These are phyloP conservation scores for Typha latifolia DNA, from an alignment of 176 grass and related monocot genomes.

Conservation along the genomic window DNA sequence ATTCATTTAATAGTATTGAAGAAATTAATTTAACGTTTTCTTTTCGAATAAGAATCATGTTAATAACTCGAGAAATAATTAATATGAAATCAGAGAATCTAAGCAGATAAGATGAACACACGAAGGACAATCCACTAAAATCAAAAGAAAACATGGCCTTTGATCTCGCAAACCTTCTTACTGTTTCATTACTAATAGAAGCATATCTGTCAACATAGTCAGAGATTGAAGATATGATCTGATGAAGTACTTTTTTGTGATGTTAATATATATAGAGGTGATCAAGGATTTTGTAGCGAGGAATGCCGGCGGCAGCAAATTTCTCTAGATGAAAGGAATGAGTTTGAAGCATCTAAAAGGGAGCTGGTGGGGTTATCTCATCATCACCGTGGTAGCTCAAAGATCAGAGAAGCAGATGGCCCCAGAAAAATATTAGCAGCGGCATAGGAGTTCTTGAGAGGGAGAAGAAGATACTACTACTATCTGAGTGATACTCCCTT, in stretches of 20 bases:
- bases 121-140: too few species aligned
- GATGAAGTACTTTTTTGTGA: background rate
- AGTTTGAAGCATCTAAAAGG: slow-evolving; percentile 18
- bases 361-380: slow-evolving; percentile 19
- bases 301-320: slow-evolving; percentile 44
- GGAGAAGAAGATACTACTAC: background rate
- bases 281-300: slow-evolving; percentile 70
- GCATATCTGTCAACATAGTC: background rate
- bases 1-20: too few species aligned
- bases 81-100: too few species aligned
- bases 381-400: slow-evolving; percentile 17
- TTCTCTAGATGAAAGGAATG: slow-evolving; percentile 34
- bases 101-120: too few species aligned
- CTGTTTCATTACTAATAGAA: background rate
- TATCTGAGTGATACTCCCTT: too few species aligned
- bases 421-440: slow-evolving; percentile 29
- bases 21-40: too few species aligned
- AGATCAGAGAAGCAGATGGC: slow-evolving; percentile 7
- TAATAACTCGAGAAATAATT: too few species aligned
- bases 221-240: background rate
- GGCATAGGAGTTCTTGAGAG: slow-evolving; percentile 9
- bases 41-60: too few species aligned
- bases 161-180: background rate
- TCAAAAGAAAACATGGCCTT: too few species aligned
- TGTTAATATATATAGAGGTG: slow-evolving; percentile 33